Evolutionary conservation across 495 filamentous ascomycete species (phyloP), one percentile per base, ranked within the genome.

Genomic region (Aspergillus sclerotiicarbonarius): DNA sequence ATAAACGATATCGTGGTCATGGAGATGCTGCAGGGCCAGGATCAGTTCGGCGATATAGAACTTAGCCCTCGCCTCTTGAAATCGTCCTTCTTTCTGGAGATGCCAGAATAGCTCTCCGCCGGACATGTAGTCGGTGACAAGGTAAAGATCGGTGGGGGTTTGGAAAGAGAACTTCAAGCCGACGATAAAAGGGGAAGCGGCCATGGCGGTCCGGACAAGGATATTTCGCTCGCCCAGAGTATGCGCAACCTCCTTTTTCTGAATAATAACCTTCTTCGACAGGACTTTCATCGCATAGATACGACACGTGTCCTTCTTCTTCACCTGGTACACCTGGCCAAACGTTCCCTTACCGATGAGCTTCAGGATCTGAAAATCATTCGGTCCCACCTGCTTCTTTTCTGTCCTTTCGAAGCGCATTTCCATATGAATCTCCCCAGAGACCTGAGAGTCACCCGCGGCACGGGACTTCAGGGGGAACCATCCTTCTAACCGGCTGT

Each of bases 81-180:
- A 99, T 16, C 92, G 87, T 41, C 95, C 95, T 68, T 98, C 94
- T 73, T 95, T 96, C 69, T 98, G 94, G 44, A 99, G 75, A 77
- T 99, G 94, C 92, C 93, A 99, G 74, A 99, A 99, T 1, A 99
- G 76, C 69, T 98, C 94, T 35, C 94, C 95, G 5, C 94, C 94
- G 5, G 95, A 98, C 94, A 99, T 98, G 78, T 96, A 99, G 68
- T 97, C 95, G n/a, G 95, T 98, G 21, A 99, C 95, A 2, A 99
- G 80, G 70, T 97, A 98, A 1, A 99, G 84, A 68, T 99, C 94
- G 10, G 91, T 92, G 5, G 92, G 90, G 0, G 94, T 98, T 68
- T 99, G 94, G 76, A 99, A 99, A 1, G 94, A 98, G 69, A 98
- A 98, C 66, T 98, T 98, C 64, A 98, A 80, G 12, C 94, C 94